Evolutionary conservation across 768 basidiomycete species (phyloP), one percentile per base, ranked within the genome.

Genomic region (Tricholoma sp.): DNA sequence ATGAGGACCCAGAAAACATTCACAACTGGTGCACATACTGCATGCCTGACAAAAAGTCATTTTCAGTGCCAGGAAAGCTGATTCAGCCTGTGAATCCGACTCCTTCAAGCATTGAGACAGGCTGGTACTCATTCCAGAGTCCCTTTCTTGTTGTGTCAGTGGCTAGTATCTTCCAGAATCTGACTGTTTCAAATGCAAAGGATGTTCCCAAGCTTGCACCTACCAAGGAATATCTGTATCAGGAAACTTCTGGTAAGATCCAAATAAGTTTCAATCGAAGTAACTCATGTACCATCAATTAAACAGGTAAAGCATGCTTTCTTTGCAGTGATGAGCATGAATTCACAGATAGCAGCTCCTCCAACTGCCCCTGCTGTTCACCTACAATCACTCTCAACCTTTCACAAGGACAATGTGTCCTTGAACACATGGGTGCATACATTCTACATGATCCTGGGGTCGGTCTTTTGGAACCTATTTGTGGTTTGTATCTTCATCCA

Each of bases 391-490:
- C 50, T 29, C 59, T 62, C 6, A 56, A 63, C 41, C 50, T 59
- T 11, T 34, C 52, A 6, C 59, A 65, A 54, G 59, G 54, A 36
- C 66, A 63, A 20, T 58, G 58, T 1, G 56, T 71, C 0, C 57
- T 72, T 3, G 58, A 67, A 13, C 70, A 72, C 34, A 61, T 65
- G 2, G 70, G 63, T 9, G 57, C 65, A 4, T 68, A 70, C 57
- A 64, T 70, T 37, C 66, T 69, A n/a, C 28, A 63, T 53, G 68
- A 70, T 48, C 37, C 59, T 0, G 42, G 17, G 11, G 36, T 66
- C 10, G 42, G 57, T 17, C 53, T 42, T 0, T 56, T 55, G 2
- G 28, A 18, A 2, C 58, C 62, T 36, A 63, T 59, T 0, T 72
- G 70, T 49, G 67, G 70, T 3, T 53, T 71, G 4, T 72, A 68